Evolutionary conservation across 495 filamentous ascomycete species (phyloP).

Genomic region (Tuber magnatum): DNA sequence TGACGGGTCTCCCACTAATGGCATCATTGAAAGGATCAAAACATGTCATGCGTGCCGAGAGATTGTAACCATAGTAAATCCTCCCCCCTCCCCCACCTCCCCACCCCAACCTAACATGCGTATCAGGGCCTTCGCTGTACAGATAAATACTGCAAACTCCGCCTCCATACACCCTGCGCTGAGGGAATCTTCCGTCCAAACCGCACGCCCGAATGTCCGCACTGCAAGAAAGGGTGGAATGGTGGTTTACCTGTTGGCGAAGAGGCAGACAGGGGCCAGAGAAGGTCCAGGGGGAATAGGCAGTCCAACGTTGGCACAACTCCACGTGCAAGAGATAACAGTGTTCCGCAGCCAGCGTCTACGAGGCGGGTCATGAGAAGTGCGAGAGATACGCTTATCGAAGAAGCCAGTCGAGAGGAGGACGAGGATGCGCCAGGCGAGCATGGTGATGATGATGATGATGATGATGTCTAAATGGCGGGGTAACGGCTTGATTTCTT

Average conservation of each 20-base stretch:
- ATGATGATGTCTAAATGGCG: constrained; percentile 5
- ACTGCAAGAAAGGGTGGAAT: constrained; percentile 64
- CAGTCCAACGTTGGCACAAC: constrained; percentile 7
- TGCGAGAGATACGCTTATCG: constrained; percentile 42
- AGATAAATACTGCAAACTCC: constrained; percentile 56
- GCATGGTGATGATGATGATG: constrained; percentile 18
- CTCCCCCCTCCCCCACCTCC: neutral
- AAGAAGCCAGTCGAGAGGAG: constrained; percentile 32
- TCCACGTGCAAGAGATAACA: constrained; percentile 7
- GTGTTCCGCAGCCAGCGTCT: constrained; percentile 40
- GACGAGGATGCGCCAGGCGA: constrained; percentile 17
- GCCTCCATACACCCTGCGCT: constrained; percentile 73
- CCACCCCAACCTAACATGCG: neutral
- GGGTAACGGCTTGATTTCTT: neutral
- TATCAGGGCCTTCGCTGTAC: constrained; percentile 65
- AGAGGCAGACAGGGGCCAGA: constrained; percentile 48
- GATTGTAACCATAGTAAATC: constrained; percentile 60
- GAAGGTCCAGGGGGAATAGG: constrained; percentile 1
- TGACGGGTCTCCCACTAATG: constrained; percentile 47
- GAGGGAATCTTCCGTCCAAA: constrained; percentile 63
- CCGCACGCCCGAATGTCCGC: constrained; percentile 59
- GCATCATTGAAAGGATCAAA: constrained; percentile 58
- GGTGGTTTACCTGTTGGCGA: constrained; percentile 76
- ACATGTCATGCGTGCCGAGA: constrained; percentile 83
- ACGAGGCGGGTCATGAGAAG: constrained; percentile 47